phyloP scores from a whole-genome alignment of 2,329 filamentous ascomycete genomes.

The Phaeosphaeriaceae sp. region DNA sequence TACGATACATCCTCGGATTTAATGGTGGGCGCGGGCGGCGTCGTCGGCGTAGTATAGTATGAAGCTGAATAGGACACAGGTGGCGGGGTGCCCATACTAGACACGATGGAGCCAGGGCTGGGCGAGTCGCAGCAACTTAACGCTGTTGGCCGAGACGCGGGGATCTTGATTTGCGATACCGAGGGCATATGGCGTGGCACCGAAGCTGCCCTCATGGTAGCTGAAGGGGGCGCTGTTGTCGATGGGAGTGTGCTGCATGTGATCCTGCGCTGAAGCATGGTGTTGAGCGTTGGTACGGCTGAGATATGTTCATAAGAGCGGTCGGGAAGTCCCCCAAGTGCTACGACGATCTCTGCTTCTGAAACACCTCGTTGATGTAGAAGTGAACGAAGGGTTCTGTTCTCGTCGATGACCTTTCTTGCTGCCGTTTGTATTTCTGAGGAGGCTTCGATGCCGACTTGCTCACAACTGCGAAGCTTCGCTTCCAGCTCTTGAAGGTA shows the following conservation, averaged over 20 bases:
- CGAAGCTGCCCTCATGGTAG: slow-evolving; percentile 18
- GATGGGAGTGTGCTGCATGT: slow-evolving; percentile 27
- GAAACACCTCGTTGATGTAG: slow-evolving; percentile 65
- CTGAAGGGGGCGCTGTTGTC: slow-evolving; percentile 24
- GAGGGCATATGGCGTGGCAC: slow-evolving; percentile 26
- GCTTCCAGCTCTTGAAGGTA: slow-evolving; percentile 74
- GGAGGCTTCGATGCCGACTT: slow-evolving; percentile 70
- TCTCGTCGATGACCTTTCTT: slow-evolving; percentile 72
- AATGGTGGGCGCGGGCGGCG: slow-evolving; percentile 27
- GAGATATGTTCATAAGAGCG: slow-evolving; percentile 37
- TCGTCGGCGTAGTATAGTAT: slow-evolving; percentile 28
- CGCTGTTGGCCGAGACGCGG: slow-evolving; percentile 26
- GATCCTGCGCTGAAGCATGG: slow-evolving; percentile 41
- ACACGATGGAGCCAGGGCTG: slow-evolving; percentile 42
- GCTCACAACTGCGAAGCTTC: slow-evolving; percentile 68
- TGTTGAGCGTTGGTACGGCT: slow-evolving; percentile 31
- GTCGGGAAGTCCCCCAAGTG: slow-evolving; percentile 32
- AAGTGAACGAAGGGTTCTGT: slow-evolving; percentile 67
- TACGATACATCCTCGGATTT: slow-evolving; percentile 33
- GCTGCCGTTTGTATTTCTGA: slow-evolving; percentile 76
- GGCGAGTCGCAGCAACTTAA: slow-evolving; percentile 35
- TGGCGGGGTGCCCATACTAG: slow-evolving; percentile 41
- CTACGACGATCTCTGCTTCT: slow-evolving; percentile 59
- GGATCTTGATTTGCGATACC: slow-evolving; percentile 29
- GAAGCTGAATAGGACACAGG: slow-evolving; percentile 28